Conservation (phyloP, 1,284 basidiomycete species). For the Ustanciosporium gigantosporum region DNA sequence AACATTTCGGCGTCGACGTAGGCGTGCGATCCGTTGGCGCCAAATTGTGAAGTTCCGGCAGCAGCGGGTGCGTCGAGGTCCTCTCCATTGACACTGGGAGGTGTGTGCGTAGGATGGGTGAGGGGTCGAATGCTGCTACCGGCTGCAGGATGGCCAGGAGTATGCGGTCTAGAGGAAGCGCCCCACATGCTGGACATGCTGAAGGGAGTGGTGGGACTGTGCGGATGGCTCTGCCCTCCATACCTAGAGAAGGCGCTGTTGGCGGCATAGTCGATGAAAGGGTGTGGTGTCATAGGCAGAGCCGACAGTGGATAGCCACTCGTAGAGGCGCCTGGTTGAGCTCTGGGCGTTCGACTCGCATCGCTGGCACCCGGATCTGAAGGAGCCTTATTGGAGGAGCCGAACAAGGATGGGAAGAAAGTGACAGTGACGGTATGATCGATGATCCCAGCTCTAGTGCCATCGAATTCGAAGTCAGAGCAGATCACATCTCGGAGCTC, state of each 20-base stretch:
- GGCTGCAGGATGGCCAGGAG: slow-evolving; percentile 28
- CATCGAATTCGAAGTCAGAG: slow-evolving; percentile 60
- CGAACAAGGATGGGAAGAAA: slow-evolving; percentile 54
- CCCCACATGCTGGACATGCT: slow-evolving; percentile 49
- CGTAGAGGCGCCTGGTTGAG: not conserved
- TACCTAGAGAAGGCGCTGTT: slow-evolving; percentile 34
- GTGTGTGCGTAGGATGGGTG: slow-evolving; percentile 28
- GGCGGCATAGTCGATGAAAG: slow-evolving; percentile 50
- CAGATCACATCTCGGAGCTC: slow-evolving; percentile 60
- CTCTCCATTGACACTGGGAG: slow-evolving; percentile 50
- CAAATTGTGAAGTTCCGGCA: not conserved
- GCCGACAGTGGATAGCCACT: slow-evolving; percentile 2
- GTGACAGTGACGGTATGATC: slow-evolving; percentile 60
- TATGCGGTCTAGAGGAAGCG: slow-evolving; percentile 42
- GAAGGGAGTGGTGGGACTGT: slow-evolving; percentile 48
- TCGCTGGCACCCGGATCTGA: slow-evolving; percentile 17
- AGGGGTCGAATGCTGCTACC: slow-evolving; percentile 31
- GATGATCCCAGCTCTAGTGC: slow-evolving; percentile 60
- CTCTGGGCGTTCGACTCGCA: slow-evolving; percentile 29
- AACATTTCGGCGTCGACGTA: slow-evolving; percentile 31
- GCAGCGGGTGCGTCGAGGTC: slow-evolving; percentile 20
- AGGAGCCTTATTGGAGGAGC: slow-evolving; percentile 12
- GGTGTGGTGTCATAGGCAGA: slow-evolving; percentile 51
- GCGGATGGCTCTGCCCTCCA: slow-evolving; percentile 21
- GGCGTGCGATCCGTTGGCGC: slow-evolving; percentile 9